Base-by-base conservation (phyloP, 768 basidiomycete species). In the Phanerochaete sordida region DNA sequence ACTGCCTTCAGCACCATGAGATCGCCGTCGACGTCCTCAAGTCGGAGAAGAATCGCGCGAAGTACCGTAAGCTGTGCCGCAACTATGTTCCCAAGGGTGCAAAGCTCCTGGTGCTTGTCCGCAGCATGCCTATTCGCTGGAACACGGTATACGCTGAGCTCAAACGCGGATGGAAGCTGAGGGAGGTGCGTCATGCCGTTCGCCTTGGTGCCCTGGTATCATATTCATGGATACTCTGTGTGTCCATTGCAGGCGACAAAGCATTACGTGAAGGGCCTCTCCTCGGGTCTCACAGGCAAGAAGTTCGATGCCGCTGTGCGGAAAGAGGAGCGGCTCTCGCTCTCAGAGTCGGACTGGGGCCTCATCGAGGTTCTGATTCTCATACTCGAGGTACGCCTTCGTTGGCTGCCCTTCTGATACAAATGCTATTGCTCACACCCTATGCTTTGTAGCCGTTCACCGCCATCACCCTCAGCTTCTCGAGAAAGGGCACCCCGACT, bases 111-210 rank as follows among this genome's bases (percentile, higher is more conserved):
- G 31, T 35, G 6, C 48, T 35, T 8, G 39, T 58, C 21, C 47
- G 33, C 19, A 31, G 47, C 31, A 58, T 58, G 57, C 57, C 48
- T 9, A 58, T 58, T 35, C 48, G 57, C 2, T 58, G 57, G 57
- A 58, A 58, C 43, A 58, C 57, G 33, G 39, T 19, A 15, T 24
- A 49, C 16, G 57, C 57, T 12, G 57, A 58, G 44, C 21, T 48
- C 19, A 47, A 49, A 16, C 31, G 57, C 2, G 57, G 13, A 2
- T 8, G 33, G 6, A 33, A 58, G 27, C 57, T 58, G 11, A 33
- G 24, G 13, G 46, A 47, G n/a, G 57, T 58, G 30, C 24, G 54
- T 44, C 3, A 33, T n/a, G 7, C 23, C 44, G 23, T 5, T 8
- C 6, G 44, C 15, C n/a, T 31, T 24, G 33, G 33, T 35, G 33